Conservation (phyloP, 495 filamentous ascomycete species). For the Chaetomium cochliodes region DNA sequence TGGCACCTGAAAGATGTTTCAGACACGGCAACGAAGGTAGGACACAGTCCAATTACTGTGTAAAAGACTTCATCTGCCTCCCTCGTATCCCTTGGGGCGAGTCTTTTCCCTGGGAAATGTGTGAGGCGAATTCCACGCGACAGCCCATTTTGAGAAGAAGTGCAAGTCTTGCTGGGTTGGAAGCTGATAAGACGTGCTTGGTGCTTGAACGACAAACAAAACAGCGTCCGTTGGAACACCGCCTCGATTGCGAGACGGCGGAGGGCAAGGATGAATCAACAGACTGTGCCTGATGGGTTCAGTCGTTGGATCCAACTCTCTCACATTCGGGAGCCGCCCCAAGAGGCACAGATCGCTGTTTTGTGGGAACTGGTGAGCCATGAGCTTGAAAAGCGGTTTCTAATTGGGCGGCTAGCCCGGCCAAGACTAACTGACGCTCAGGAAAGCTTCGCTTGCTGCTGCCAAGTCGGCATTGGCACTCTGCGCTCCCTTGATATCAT, state of each 20-base stretch:
- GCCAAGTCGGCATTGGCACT: neutral
- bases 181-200: too few species aligned
- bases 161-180: neutral
- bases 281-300: neutral
- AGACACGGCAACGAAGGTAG: neutral
- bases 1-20: slow-evolving; percentile 14
- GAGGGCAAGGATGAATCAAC: neutral
- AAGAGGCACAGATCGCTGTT: neutral
- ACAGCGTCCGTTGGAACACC: neutral
- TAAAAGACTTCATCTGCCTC: too few species aligned
- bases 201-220: neutral
- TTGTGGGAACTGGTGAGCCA: neutral
- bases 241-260: neutral
- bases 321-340: neutral
- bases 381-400: neutral
- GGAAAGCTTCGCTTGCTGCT: neutral
- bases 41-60: neutral
- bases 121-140: neutral
- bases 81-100: neutral
- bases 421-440: too few species aligned
- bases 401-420: neutral
- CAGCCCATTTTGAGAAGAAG: neutral
- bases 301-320: slow-evolving; percentile 1
- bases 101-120: neutral
- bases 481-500: too few species aligned